Evolutionary conservation across 2,329 filamentous ascomycete genomes (phyloP), one percentile per base, ranked within the genome.

Genomic region (Aspergillus luchuensis): DNA sequence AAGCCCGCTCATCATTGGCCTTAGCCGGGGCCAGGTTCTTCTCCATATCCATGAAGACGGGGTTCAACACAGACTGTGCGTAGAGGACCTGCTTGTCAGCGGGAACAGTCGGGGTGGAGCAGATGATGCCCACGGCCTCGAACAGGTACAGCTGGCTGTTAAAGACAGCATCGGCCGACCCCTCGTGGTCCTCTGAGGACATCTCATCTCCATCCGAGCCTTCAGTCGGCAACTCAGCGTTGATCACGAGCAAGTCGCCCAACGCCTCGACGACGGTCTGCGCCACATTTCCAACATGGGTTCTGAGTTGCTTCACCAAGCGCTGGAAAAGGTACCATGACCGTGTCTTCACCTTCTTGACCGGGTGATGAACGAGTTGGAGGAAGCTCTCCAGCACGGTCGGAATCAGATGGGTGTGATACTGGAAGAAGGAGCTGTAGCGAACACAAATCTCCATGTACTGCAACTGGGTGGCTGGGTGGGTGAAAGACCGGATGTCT

Each of bases 381-480:
- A 99, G 91, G 76, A 99, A 98, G 72, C 90, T 92, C 71, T 97
- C 92, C 45, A 99, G 83, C 1, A 95, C 92, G 65, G 89, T 89
- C 2, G 91, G 91, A 53, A 98, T 96, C 62, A 91, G 88, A 21
- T 89, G 83, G 30, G 88, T 84, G 71, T 97, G 91, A 58, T 87
- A 87, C 72, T 98, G 93, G 73, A 99, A 98, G 76, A 97, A 96
- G 28, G 88, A 86, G 73, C 89, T 91, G 78, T 99, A 99, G 54
- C 95, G 89, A 58, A 97, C 93, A 75, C 93, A 97, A 38, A 97
- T 96, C 76, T 99, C 95, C 93, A 99, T 97, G 73, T 96, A 99
- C 78, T 97, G 92, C 21, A 99, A 83, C 65, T 97, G 87, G 55
- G 97, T 93, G 15, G 93, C 92, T 1, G 95, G 94, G 73, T 98